A percentile compares a stretch with the other conserved stretches of the same genome.
Evolutionary conservation across 2,329 filamentous ascomycete genomes (phyloP).

Genomic region (Aspergillus sp.): DNA sequence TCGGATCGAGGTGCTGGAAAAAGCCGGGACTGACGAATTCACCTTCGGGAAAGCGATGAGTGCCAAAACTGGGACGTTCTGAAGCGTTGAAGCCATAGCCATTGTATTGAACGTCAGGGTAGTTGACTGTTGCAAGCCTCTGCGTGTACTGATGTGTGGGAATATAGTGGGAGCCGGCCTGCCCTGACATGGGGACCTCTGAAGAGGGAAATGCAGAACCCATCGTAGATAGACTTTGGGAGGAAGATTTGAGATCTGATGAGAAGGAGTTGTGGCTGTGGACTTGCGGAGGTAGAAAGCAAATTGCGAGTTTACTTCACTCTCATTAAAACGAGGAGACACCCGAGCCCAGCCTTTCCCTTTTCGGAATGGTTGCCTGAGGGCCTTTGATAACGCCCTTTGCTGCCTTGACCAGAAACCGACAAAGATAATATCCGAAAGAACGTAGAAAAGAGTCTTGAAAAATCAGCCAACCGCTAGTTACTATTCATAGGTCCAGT

Average conservation of each 20-base stretch:
- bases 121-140: constrained; percentile 17
- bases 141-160: constrained; percentile 34
- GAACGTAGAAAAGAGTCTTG: too few relatives aligned
- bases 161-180: constrained; percentile 31
- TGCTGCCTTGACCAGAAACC: background rate
- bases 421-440: background rate
- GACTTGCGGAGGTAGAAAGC: background rate
- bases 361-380: constrained; percentile 9
- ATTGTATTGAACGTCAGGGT: constrained; percentile 15
- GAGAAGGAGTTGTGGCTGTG: background rate
- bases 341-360: constrained; percentile 1
- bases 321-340: constrained; percentile 2
- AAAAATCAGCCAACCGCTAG: too few relatives aligned
- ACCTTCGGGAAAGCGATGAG: constrained; percentile 40
- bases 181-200: constrained; percentile 34
- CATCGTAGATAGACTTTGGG: constrained; percentile 4
- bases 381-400: background rate
- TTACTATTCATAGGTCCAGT: constrained; percentile 1
- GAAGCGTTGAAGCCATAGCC: constrained; percentile 21
- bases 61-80: constrained; percentile 26
- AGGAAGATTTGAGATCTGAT: background rate
- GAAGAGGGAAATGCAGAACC: background rate
- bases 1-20: constrained; percentile 34
- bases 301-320: background rate
- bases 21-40: constrained; percentile 41